Percentiles rank a stretch among this genome's conserved stretches.
These are phyloP conservation scores for Aureobasidium pullulans DNA, from an alignment of 2,329 filamentous ascomycete genomes.

Conservation along the genomic window DNA sequence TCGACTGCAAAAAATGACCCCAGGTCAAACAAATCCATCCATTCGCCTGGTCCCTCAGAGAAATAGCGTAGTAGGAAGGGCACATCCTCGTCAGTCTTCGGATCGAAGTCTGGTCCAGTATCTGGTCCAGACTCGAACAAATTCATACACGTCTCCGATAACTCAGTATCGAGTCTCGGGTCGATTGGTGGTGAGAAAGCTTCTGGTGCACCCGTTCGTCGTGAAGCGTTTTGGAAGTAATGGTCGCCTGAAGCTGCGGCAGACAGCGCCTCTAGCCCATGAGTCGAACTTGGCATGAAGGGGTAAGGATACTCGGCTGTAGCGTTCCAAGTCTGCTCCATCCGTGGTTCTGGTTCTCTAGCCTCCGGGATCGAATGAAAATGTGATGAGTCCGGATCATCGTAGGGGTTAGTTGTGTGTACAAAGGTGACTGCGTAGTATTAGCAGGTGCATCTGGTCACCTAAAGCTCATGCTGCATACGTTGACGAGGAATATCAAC, in stretches of 20 bases:
- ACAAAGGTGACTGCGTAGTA: conserved; percentile 48
- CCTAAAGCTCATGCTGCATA: conserved; percentile 24
- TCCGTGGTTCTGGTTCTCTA: neutral
- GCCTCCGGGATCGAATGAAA: neutral
- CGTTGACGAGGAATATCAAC: conserved; percentile 53
- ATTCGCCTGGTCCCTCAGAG: conserved; percentile 51
- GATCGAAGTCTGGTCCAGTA: neutral
- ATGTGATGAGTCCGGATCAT: conserved; percentile 32
- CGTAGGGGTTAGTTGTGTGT: conserved; percentile 55
- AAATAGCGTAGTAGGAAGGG: conserved; percentile 54
- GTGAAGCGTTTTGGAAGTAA: conserved; percentile 19
- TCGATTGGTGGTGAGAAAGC: conserved; percentile 34
- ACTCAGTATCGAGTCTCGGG: conserved; percentile 27
- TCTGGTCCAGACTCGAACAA: neutral
- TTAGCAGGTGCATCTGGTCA: neutral
- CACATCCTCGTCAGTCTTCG: conserved; percentile 42
- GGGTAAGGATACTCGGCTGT: neutral
- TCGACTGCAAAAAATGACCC: conserved; percentile 54
- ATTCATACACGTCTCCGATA: neutral
- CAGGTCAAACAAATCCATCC: conserved; percentile 52
- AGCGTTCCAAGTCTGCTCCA: neutral
- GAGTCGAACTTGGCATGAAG: conserved; percentile 25
- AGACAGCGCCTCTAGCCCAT: conserved; percentile 49
- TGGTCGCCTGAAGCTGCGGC: conserved; percentile 40
- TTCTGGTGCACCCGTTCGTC: conserved; percentile 21